A percentile compares a stretch with the other conserved stretches of the same genome.
Conservation (phyloP, 2,329 filamentous ascomycete genomes). For the Phyllosticta paracitricarpa region DNA sequence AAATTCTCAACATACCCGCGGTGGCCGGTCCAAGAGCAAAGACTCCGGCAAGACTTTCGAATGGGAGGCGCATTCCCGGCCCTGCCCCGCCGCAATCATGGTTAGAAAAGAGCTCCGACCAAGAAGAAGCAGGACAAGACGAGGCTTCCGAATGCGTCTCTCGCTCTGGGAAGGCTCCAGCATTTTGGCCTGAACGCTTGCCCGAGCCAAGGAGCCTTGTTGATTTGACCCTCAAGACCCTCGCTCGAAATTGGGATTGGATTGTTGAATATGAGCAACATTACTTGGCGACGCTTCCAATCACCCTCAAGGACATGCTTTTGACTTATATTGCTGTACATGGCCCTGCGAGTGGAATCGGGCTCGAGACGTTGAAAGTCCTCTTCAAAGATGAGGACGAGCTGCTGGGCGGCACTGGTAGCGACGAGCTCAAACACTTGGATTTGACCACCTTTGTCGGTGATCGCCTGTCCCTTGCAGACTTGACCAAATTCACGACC, state of each 20-base stretch:
- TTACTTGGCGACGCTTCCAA: slow-evolving; percentile 43
- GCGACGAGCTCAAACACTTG: slow-evolving; percentile 38
- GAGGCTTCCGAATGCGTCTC: slow-evolving; percentile 18
- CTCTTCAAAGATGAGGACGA: slow-evolving; percentile 36
- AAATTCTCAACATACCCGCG: slow-evolving; percentile 36
- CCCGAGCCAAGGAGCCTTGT: slow-evolving; percentile 32
- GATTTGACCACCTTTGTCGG: slow-evolving; percentile 45
- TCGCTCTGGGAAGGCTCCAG: background rate
- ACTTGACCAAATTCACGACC: slow-evolving; percentile 37
- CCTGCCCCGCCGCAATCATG: slow-evolving; percentile 39
- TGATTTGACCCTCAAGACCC: slow-evolving; percentile 42
- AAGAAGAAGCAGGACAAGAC: background rate
- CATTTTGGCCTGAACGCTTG: slow-evolving; percentile 4
- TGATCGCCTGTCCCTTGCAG: slow-evolving; percentile 37
- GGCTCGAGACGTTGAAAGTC: slow-evolving; percentile 37
- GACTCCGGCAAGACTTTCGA: slow-evolving; percentile 16
- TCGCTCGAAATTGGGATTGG: slow-evolving; percentile 47
- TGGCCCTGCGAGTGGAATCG: slow-evolving; percentile 31
- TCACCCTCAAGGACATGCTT: slow-evolving; percentile 41
- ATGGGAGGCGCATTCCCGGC: slow-evolving; percentile 23
- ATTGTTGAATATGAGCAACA: slow-evolving; percentile 48
- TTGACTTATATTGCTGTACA: slow-evolving; percentile 48
- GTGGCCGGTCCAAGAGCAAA: slow-evolving; percentile 36
- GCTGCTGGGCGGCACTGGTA: slow-evolving; percentile 24
- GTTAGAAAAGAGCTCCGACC: slow-evolving; percentile 22